Evolutionary conservation across 208 protist species (phyloP), one percentile per base, ranked within the genome.

Genomic region (Crithidia sp.): DNA sequence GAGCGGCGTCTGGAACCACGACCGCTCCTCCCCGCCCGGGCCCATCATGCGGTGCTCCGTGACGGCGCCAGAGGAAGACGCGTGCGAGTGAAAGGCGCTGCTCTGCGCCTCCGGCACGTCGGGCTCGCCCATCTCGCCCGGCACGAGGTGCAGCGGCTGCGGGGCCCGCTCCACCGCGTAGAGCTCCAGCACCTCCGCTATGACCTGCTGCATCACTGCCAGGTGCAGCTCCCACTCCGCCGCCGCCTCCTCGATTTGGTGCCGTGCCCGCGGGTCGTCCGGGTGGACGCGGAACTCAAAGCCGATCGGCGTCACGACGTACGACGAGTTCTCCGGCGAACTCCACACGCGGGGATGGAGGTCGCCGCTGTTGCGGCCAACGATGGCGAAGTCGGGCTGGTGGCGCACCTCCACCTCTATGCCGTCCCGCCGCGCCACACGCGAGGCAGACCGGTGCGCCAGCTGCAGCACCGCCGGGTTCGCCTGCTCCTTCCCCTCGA

Each of bases 241-340:
- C 2, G 85, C 89, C 4, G 82, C 88, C 7, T 39, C 83, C 60
- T 92, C 90, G 64, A 97, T 94, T 71, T 97, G 93, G 39, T 81
- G 80, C 28, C 43, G 41, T 6, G 85, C 88, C 5, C 93, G 83
- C n/a, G 91, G 90, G 66, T 97, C 93, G 13, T 88, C 76, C 2
- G 86, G 91, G 78, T 97, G 91, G 10, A 97, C 91, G 60, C 91
- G 91, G 57, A 97, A 97, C 67, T 97, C 93, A 62, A 82, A 97
- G 14, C 93, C 93, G 57, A 97, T 87, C 40, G 69, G 72, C 14
- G 74, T 79, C n/a, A 97, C 91, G 5, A 83, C 70, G 70, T 95
- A 97, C 19, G 53, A 76, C 41, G 82, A 79, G 71, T 92, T 91
- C 69, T 87, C 75, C 9, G 91, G 90, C 9, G 88, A 66, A 57